These are phyloP conservation scores for Pseudomassariella vexata DNA, from an alignment of 2,329 filamentous ascomycete species.

Conservation along the genomic window DNA sequence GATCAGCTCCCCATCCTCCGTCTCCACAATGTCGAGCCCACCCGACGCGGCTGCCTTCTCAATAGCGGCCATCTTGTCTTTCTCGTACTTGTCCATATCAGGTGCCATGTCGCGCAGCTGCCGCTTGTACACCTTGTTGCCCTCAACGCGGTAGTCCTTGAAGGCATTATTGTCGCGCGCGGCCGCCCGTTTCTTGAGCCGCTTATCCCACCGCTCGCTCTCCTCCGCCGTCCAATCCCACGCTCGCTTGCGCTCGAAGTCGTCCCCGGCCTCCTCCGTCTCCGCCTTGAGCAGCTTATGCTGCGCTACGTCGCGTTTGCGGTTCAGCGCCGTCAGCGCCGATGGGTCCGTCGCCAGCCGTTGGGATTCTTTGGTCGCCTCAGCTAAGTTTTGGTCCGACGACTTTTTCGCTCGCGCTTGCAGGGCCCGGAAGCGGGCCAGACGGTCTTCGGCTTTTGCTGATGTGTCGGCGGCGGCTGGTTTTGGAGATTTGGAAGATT, in stretches of 20 bases:
- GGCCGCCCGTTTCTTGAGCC: slow-evolving; percentile 76
- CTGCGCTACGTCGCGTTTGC: slow-evolving; percentile 79
- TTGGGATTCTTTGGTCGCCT: slow-evolving; percentile 77
- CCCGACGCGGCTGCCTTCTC: slow-evolving; percentile 80
- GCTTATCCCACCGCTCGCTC: slow-evolving; percentile 87
- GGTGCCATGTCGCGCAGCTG: slow-evolving; percentile 74
- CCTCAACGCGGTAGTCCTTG: slow-evolving; percentile 80
- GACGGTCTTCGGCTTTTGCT: slow-evolving; percentile 56
- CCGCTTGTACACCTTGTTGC: slow-evolving; percentile 88
- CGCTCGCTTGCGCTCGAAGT: slow-evolving; percentile 95
- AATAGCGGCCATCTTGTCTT: slow-evolving; percentile 77
- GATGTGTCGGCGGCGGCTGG: slow-evolving; percentile 22
- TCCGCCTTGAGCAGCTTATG: slow-evolving; percentile 94
- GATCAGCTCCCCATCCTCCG: slow-evolving; percentile 88
- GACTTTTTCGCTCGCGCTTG: slow-evolving; percentile 74
- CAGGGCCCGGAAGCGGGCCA: slow-evolving; percentile 81
- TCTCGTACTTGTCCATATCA: slow-evolving; percentile 79
- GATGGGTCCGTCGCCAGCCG: slow-evolving; percentile 71
- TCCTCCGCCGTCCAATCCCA: slow-evolving; percentile 99
- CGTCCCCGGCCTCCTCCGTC: slow-evolving; percentile 75
- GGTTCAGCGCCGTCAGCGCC: slow-evolving; percentile 71
- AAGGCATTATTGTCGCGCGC: slow-evolving; percentile 85
- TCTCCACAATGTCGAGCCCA: slow-evolving; percentile 88
- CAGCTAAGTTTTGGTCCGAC: slow-evolving; percentile 70
- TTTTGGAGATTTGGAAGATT: neutral